Evolutionary conservation across 1,284 basidiomycete genomes (phyloP).

Genomic region (Moniliella sp.): DNA sequence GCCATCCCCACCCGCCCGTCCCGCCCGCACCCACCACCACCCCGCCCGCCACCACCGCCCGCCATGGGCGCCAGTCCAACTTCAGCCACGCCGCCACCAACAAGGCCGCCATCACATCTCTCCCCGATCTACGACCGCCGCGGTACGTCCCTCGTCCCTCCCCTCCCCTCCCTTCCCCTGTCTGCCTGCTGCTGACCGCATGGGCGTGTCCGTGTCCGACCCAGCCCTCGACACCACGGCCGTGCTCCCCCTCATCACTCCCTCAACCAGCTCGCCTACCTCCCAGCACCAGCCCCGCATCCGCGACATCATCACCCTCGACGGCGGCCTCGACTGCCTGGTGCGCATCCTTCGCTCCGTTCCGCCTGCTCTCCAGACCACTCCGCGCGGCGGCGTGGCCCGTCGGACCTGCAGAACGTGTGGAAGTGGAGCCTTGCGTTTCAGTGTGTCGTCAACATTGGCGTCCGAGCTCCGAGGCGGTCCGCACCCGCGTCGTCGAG

Average conservation of each 20-base stretch:
- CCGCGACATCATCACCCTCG: conserved; percentile 88
- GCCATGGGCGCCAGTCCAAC: conserved; percentile 76
- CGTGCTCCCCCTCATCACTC: conserved; percentile 78
- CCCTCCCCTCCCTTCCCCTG: neutral
- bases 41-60: no score
- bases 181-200: conserved; percentile 1
- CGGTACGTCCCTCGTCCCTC: conserved; percentile 52
- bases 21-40: no score
- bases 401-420: conserved; percentile 27
- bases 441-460: conserved; percentile 91
- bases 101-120: conserved; percentile 81
- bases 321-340: conserved; percentile 84
- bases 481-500: conserved; percentile 71
- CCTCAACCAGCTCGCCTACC: conserved; percentile 85
- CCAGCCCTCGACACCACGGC: conserved; percentile 79
- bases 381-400: conserved; percentile 8
- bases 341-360: conserved; percentile 47
- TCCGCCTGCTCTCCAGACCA: conserved; percentile 8
- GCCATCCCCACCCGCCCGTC: no score
- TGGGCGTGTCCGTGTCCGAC: conserved; percentile 2
- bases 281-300: conserved; percentile 93
- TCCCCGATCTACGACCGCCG: conserved; percentile 75
- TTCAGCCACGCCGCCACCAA: conserved; percentile 81
- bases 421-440: conserved; percentile 46
- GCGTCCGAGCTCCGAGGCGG: conserved; percentile 79